These are phyloP conservation scores for Ajuga chamaepitys DNA, from an alignment of 257 asterid genomes.

Conservation along the genomic window DNA sequence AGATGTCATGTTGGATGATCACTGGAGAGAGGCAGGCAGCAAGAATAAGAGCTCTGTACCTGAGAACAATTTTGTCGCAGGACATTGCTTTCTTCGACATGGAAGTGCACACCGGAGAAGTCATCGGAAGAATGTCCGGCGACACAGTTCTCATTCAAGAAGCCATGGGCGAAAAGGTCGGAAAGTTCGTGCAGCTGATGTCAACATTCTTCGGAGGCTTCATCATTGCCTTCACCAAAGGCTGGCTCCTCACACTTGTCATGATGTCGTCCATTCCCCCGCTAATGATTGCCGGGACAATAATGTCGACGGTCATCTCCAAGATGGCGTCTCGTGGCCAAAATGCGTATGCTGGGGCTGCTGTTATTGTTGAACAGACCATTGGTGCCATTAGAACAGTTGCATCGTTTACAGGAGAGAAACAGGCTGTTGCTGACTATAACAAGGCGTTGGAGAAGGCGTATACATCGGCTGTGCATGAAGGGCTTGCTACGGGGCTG, in stretches of 20 bases:
- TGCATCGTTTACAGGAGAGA: constrained; percentile 78
- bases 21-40: constrained; percentile 92
- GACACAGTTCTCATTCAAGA: constrained; percentile 93
- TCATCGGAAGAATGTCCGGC: constrained; percentile 83
- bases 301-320: constrained; percentile 52
- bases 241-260: constrained; percentile 85
- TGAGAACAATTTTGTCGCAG: constrained; percentile 61
- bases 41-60: constrained; percentile 59
- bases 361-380: constrained; percentile 71
- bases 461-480: constrained; percentile 57
- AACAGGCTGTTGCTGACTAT: constrained; percentile 50
- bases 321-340: constrained; percentile 76
- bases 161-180: constrained; percentile 95
- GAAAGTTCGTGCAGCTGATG: constrained; percentile 66
- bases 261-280: constrained; percentile 75
- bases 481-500: constrained; percentile 64
- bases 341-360: constrained; percentile 70
- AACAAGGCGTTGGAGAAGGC: constrained; percentile 50
- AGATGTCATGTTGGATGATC: constrained; percentile 91
- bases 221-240: constrained; percentile 57
- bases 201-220: constrained; percentile 77
- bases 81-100: constrained; percentile 76
- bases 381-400: constrained; percentile 83
- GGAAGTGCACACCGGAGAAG: constrained; percentile 81
- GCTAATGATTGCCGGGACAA: constrained; percentile 59